Evolutionary conservation across 1,284 basidiomycete genomes (phyloP), one percentile per base, ranked within the genome.

Genomic region (Bondarzewia mesenterica): DNA sequence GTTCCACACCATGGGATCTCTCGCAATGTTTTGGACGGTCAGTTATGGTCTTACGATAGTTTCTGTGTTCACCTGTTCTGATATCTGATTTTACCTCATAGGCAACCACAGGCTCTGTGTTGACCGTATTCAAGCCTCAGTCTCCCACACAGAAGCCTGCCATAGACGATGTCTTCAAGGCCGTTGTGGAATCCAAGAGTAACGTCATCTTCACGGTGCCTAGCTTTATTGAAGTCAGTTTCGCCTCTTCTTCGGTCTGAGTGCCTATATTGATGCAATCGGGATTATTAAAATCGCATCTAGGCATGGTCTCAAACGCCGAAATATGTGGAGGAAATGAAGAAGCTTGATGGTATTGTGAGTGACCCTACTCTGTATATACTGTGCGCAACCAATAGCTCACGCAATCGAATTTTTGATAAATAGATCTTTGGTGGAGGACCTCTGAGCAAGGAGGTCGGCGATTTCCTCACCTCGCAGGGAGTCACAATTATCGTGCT

Each of bases 1-100:
- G 50, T 63, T 54, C 49, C 61, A 56, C 22, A 54, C 50, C 2
- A 60, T 61, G 55, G 57, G 59, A 4, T 46, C 44, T 21, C 39
- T 43, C 6, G 21, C 16, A 10, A 53, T 51, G 16, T 47, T 16
- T 8, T 40, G 25, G 38, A 29, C 37, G 37, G 46, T 47, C n/a
- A 27, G n/a, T n/a, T n/a, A n/a, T n/a, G 42, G 38, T 1, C 16
- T 10, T 22, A n/a, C 12, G 10, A 18, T 4, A 40, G 12, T 15
- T 1, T 3, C 10, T 5, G 4, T 22, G 1, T 15, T 40, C 16
- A 10, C 6, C 16, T 40, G 15, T 40, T 21, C 38, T 40, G 6
- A 40, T 21, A 16, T 10, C 16, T 40, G 16, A 2, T 22, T 4
- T 1, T 18, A 16, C 16, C 1, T 40, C 21, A 16, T 23, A 43